These are phyloP conservation scores for Mycena vulgaris DNA, from an alignment of 768 basidiomycete species.

Conservation along the genomic window DNA sequence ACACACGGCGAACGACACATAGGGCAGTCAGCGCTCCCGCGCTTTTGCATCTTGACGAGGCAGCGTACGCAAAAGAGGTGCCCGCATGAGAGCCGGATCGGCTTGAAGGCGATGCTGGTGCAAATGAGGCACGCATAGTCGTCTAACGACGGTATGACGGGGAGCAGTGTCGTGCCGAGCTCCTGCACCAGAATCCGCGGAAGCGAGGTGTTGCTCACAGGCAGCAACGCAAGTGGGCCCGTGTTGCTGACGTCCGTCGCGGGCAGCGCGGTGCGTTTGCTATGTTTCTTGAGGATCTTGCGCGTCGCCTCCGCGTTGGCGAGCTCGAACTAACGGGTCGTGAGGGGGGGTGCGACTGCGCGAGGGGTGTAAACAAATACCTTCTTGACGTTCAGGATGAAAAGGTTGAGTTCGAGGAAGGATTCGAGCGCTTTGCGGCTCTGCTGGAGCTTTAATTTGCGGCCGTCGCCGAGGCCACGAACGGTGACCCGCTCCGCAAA, in stretches of 20 bases:
- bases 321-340: constrained; percentile 72
- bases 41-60: constrained; percentile 93
- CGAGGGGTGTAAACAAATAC: constrained; percentile 43
- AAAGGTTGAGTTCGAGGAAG: constrained; percentile 84
- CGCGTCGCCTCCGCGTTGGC: constrained; percentile 92
- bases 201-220: constrained; percentile 53
- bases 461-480: constrained; percentile 67
- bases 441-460: constrained; percentile 69
- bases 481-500: constrained; percentile 75
- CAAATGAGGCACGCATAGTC: constrained; percentile 94
- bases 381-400: constrained; percentile 88
- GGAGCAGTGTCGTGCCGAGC: constrained; percentile 85
- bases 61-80: constrained; percentile 88
- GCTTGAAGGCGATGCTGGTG: constrained; percentile 92
- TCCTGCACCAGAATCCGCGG: constrained; percentile 84
- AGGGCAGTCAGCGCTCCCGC: constrained; percentile 82
- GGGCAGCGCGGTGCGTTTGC: constrained; percentile 89
- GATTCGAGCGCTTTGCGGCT: constrained; percentile 73
- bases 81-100: constrained; percentile 84
- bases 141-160: constrained; percentile 83
- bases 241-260: constrained; percentile 32
- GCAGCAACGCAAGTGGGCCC: constrained; percentile 52
- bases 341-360: neutral
- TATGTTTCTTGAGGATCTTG: constrained; percentile 95
- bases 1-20: constrained; percentile 88